Base-by-base conservation (phyloP, 129 eudicot species). In the Solidago caesia region DNA sequence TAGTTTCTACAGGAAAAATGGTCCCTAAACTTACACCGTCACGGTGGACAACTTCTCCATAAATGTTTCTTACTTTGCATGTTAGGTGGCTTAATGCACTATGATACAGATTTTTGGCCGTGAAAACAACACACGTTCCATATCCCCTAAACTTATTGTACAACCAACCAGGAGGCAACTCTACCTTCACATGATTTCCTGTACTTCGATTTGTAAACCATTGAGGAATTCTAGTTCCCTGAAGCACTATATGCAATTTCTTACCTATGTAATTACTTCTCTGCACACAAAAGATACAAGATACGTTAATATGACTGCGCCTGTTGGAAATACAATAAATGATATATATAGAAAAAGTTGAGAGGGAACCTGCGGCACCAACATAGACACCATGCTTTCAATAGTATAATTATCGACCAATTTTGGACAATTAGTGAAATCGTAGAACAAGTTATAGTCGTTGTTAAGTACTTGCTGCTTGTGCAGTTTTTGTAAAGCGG, bases 171-270 rank as follows among this genome's bases (percentile, higher is more conserved):
- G 27, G 48, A 64, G 69, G 69, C 27, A 10, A 41, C 5, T 64
- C 69, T 64, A 64, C 69, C 69, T 64, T 64, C 12, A 64, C 11
- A 41, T 10, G 26, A 42, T 43, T 64, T 39, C 49, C 69, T 39
- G 11, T 43, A 64, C 26, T n/a, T 64, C 33, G 69, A 64, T 43
- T 41, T 64, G 69, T 39, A 64, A 64, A 64, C 69, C 69, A 64
- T 64, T 27, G 49, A 6, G 69, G 69, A 42, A 64, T 64, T 64
- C 7, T 42, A 27, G 21, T 41, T 43, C 69, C 69, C 42, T 64
- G 45, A 5, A 64, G 21, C 21, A 64, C 47, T 8, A 64, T 42
- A 64, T 64, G 69, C 46, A 64, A 10, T 6, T 43, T 64, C 7
- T 64, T 64, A 64, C 51, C 14, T 7, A n/a, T 14, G 49, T 11